phyloP scores from a whole-genome alignment of 805 yeast genomes.

The Millerozyma acaciae region DNA sequence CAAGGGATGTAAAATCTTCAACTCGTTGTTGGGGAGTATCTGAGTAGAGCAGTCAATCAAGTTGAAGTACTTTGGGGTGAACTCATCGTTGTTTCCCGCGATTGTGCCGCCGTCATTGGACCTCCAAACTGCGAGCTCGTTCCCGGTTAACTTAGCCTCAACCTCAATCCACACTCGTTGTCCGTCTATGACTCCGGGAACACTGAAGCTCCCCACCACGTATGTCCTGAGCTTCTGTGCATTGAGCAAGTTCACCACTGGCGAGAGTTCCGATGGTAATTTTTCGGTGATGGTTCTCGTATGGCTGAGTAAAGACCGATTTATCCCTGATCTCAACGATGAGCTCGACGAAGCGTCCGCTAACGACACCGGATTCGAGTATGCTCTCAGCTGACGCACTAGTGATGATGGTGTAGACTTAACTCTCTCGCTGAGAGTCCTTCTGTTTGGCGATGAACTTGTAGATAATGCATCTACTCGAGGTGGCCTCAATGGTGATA shows the following conservation, averaged over 20 bases:
- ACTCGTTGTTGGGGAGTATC: constrained; percentile 14
- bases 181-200: constrained; percentile 17
- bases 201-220: constrained; percentile 46
- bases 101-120: constrained; percentile 22
- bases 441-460: constrained; percentile 7
- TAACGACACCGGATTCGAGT: constrained; percentile 12
- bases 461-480: constrained; percentile 2
- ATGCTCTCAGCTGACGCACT: constrained; percentile 30
- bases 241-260: constrained; percentile 64
- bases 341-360: constrained; percentile 8
- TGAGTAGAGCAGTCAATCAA: constrained; percentile 39
- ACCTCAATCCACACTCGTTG: constrained; percentile 30
- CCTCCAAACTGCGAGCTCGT: constrained; percentile 50
- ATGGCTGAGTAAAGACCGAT: constrained; percentile 14
- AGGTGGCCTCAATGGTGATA: constrained; percentile 4
- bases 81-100: constrained; percentile 33
- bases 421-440: constrained; percentile 26
- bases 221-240: constrained; percentile 70
- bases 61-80: constrained; percentile 50
- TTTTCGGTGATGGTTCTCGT: constrained; percentile 19
- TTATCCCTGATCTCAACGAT: constrained; percentile 8
- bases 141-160: constrained; percentile 46
- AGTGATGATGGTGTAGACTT: constrained; percentile 31
- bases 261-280: constrained; percentile 63
- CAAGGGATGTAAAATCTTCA: constrained; percentile 27